These are phyloP conservation scores for Fusarium succisae DNA, from an alignment of 2,329 filamentous ascomycete species.

Conservation along the genomic window DNA sequence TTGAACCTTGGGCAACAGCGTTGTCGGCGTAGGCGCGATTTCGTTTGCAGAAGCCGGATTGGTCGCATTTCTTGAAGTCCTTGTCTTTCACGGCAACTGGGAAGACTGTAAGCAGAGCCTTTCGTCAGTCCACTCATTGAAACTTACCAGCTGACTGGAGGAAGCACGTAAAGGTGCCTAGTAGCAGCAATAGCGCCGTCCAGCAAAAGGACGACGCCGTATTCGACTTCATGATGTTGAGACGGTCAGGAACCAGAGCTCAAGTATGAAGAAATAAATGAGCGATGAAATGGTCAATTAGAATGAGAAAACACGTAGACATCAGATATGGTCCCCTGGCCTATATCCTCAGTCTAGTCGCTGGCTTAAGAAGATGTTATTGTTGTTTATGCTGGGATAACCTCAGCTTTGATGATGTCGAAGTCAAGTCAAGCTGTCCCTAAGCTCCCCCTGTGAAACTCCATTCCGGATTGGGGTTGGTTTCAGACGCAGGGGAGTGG, in stretches of 20 bases:
- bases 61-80: constrained; percentile 95
- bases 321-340: constrained; percentile 6
- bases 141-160: constrained; percentile 71
- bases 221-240: constrained; percentile 59
- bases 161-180: constrained; percentile 67
- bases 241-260: constrained; percentile 27
- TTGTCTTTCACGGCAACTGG: constrained; percentile 89
- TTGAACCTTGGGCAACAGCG: constrained; percentile 69
- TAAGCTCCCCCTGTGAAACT: constrained; percentile 30
- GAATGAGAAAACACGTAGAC: constrained; percentile 4
- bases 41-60: constrained; percentile 96
- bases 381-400: constrained; percentile 30
- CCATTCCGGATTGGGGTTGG: constrained; percentile 39
- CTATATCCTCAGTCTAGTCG: constrained; percentile 5
- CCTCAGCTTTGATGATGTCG: constrained; percentile 39
- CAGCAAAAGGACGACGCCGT: constrained; percentile 67
- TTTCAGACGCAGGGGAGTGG: constrained; percentile 36
- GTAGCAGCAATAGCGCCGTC: constrained; percentile 70
- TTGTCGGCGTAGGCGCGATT: constrained; percentile 90
- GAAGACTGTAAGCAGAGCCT: constrained; percentile 28
- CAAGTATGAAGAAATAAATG: constrained; percentile 6
- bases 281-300: not conserved
- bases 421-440: constrained; percentile 48
- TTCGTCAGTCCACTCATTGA: no score
- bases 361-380: constrained; percentile 6